Evolutionary conservation across 306 rosid species (phyloP).

Genomic region (Cucurbita pepo): DNA sequence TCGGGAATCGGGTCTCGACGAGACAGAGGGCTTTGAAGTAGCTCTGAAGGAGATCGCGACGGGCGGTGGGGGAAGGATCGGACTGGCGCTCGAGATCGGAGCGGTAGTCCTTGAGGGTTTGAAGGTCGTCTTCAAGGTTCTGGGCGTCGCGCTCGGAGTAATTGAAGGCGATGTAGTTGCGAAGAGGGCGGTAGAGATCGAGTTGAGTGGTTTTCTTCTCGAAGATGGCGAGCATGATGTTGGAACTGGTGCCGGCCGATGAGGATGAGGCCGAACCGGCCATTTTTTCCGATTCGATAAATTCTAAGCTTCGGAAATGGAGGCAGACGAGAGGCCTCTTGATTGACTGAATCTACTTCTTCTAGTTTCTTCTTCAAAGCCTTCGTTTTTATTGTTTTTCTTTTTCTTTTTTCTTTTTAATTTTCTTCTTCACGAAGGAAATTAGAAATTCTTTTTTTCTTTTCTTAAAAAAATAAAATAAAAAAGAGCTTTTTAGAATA

Average conservation of each 20-base stretch:
- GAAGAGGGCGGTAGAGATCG: conserved; percentile 79
- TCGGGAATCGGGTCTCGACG: conserved; percentile 90
- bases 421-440: conserved; percentile 17
- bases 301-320: neutral
- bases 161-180: conserved; percentile 67
- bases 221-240: conserved; percentile 79
- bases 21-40: conserved; percentile 77
- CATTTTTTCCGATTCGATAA: conserved; percentile 13
- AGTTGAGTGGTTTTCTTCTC: conserved; percentile 69
- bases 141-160: conserved; percentile 99
- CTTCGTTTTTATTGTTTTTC: neutral
- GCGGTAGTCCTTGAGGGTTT: conserved; percentile 71
- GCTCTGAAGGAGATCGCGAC: conserved; percentile 70
- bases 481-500: too few species aligned
- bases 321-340: neutral
- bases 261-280: conserved; percentile 38
- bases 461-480: too few species aligned
- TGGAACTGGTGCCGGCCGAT: conserved; percentile 29
- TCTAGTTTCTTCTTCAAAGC: neutral
- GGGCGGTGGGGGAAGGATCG: conserved; percentile 71
- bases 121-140: conserved; percentile 84
- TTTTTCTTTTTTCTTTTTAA: neutral
- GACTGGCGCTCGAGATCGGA: conserved; percentile 71
- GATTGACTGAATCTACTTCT: conserved; percentile 2
- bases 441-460: neutral